Conservation (phyloP, 768 basidiomycete species). For the Suillus placidus region DNA sequence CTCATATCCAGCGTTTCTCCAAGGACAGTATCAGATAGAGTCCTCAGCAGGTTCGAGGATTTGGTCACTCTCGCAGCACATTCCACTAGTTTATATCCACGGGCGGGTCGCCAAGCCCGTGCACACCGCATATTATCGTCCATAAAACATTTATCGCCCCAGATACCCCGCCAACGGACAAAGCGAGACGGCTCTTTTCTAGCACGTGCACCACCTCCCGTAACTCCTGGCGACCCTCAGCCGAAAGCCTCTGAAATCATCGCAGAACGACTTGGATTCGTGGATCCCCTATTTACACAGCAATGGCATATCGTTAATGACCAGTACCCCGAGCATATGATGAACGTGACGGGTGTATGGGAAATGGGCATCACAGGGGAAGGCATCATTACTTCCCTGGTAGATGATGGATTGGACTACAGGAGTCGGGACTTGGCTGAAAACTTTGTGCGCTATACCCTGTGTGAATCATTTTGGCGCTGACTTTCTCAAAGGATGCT, state of each 20-base stretch:
- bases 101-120: constrained; percentile 35
- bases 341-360: constrained; percentile 96
- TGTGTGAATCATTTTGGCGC: neutral
- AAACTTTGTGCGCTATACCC: constrained; percentile 71
- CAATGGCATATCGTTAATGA: constrained; percentile 98
- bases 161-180: constrained; percentile 64
- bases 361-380: constrained; percentile 86
- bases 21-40: constrained; percentile 45
- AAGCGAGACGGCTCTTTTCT: constrained; percentile 50
- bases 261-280: constrained; percentile 64
- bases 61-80: constrained; percentile 35
- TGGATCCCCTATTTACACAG: constrained; percentile 77
- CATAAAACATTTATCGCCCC: constrained; percentile 61
- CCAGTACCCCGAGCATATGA: constrained; percentile 74
- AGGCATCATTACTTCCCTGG: constrained; percentile 83
- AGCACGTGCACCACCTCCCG: constrained; percentile 58
- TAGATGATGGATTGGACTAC: constrained; percentile 96
- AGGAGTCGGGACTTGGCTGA: constrained; percentile 80
- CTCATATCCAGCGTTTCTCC: constrained; percentile 22
- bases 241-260: constrained; percentile 45
- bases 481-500: constrained; percentile 58
- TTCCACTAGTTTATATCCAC: constrained; percentile 8
- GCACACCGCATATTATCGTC: constrained; percentile 54
- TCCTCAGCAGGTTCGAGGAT: constrained; percentile 50
- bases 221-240: constrained; percentile 38